Percentiles rank a stretch among this genome's conserved stretches.
Conservation (phyloP, 768 basidiomycete genomes). For the Podaxis sp. region DNA sequence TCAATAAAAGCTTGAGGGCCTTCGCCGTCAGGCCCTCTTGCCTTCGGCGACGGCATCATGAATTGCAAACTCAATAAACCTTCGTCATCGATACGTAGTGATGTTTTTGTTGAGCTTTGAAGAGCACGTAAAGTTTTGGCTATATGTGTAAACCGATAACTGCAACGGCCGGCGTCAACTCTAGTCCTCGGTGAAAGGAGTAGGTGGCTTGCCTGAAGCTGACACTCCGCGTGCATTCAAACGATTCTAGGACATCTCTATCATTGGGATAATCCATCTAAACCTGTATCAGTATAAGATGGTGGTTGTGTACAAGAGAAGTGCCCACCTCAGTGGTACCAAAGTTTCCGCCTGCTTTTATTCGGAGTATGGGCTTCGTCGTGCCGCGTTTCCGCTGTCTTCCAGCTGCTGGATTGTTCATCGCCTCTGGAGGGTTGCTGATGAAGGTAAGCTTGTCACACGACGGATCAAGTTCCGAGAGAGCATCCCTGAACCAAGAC, state of each 20-base stretch:
- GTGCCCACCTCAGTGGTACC: slow-evolving; percentile 75
- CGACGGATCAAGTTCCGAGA: slow-evolving; percentile 88
- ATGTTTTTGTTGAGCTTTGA: slow-evolving; percentile 84
- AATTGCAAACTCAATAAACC: slow-evolving; percentile 90
- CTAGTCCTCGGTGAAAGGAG: neutral
- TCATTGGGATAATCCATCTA: slow-evolving; percentile 98
- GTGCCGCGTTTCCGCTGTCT: slow-evolving; percentile 23
- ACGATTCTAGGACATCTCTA: slow-evolving; percentile 84
- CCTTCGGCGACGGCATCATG: slow-evolving; percentile 66
- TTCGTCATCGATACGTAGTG: slow-evolving; percentile 78
- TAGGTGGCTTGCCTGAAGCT: slow-evolving; percentile 62
- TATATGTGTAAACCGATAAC: slow-evolving; percentile 85
- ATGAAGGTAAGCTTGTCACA: slow-evolving; percentile 85
- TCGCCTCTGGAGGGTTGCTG: slow-evolving; percentile 58
- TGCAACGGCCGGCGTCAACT: slow-evolving; percentile 28
- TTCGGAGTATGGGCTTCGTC: slow-evolving; percentile 69
- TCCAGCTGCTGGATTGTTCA: slow-evolving; percentile 15
- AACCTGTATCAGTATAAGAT: neutral
- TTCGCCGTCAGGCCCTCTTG: slow-evolving; percentile 38
- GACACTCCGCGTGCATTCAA: slow-evolving; percentile 72
- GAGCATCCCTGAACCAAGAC: slow-evolving; percentile 91
- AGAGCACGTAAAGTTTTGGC: slow-evolving; percentile 70
- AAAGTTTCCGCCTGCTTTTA: slow-evolving; percentile 79
- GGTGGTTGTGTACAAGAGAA: neutral
- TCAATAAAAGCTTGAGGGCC: slow-evolving; percentile 73